These are phyloP conservation scores for Teratosphaeria gauchensis DNA, from an alignment of 2,329 filamentous ascomycete species.

Conservation along the genomic window DNA sequence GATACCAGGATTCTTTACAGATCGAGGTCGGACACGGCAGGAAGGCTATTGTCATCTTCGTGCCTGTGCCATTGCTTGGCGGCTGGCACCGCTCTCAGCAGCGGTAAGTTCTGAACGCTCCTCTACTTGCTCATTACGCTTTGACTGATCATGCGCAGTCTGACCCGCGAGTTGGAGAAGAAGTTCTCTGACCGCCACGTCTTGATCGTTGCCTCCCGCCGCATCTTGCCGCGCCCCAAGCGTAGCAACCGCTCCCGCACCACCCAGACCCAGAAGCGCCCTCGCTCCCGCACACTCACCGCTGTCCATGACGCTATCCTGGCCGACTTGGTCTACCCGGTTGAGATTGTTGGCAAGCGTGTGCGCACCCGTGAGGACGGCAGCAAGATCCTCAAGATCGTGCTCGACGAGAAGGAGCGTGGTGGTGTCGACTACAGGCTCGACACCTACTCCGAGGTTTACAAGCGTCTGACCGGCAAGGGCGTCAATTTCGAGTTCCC, in stretches of 20 bases:
- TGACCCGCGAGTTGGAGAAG: conserved; percentile 99
- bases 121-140: not conserved
- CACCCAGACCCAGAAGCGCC: conserved; percentile 97
- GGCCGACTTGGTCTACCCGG: conserved; percentile 94
- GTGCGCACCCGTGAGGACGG: conserved; percentile 98
- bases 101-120: conserved; percentile 60
- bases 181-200: conserved; percentile 99
- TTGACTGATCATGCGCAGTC: conserved; percentile 42
- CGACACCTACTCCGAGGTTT: conserved; percentile 99
- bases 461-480: conserved; percentile 95
- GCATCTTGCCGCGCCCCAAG: conserved; percentile 97
- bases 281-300: conserved; percentile 92
- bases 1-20: conserved; percentile 55
- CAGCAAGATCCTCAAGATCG: conserved; percentile 96
- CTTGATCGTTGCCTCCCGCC: conserved; percentile 96
- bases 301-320: conserved; percentile 99
- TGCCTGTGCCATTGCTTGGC: conserved; percentile 95
- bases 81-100: conserved; percentile 99
- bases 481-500: conserved; percentile 98
- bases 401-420: conserved; percentile 99
- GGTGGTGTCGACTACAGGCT: conserved; percentile 98
- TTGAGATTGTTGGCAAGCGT: conserved; percentile 99
- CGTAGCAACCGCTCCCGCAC: conserved; percentile 93
- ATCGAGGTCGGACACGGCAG: conserved; percentile 99
- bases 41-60: conserved; percentile 99